Base-by-base conservation (phyloP, 805 yeast species). In the Kregervanrija delftensis region DNA sequence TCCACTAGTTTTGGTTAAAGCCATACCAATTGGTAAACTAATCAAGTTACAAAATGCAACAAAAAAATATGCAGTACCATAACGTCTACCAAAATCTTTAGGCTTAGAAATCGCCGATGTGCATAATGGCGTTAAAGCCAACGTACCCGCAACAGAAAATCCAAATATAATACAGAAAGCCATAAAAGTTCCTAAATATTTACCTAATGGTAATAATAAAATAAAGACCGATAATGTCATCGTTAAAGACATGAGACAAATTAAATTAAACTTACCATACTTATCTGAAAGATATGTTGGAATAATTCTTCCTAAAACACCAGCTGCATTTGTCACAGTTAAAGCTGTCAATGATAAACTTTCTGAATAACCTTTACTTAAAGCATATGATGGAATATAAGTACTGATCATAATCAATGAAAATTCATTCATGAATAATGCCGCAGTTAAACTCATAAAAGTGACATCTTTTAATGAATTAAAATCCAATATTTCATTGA, bases 101-200 rank as follows among this genome's bases (percentile, higher is more conserved):
- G 82, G 79, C 11, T 72, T 73, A n/a, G 82, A 75, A 30, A 85
- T 77, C 37, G 76, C 74, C 0, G 85, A 76, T n/a, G 82, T 72
- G 48, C 90, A 83, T 4, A 78, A 80, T 0, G 91, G 88, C 0
- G 84, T 74, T 41, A 84, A 56, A 0, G 86, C 72, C 36, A 85
- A 65, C 5, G 83, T 77, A 14, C 84, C 74, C 3, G 87, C 80
- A 30, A 76, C 68, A 45, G 74, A 71, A 52, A 81, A 76, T 0
- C 89, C 89, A 54, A 73, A 76, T 3, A 74, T 41, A 0, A 69
- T 73, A 8, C 81, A 65, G 58, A 81, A 83, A 0, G 69, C 68
- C 50, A 77, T 74, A 42, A 81, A 60, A 0, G 68, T 72, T 2
- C 61, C 62, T 30, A 66, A 44, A 41, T 59, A 51, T 9, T 57